Base-by-base conservation (phyloP, 805 yeast species). In the Wickerhamomyces strasburgensis region DNA sequence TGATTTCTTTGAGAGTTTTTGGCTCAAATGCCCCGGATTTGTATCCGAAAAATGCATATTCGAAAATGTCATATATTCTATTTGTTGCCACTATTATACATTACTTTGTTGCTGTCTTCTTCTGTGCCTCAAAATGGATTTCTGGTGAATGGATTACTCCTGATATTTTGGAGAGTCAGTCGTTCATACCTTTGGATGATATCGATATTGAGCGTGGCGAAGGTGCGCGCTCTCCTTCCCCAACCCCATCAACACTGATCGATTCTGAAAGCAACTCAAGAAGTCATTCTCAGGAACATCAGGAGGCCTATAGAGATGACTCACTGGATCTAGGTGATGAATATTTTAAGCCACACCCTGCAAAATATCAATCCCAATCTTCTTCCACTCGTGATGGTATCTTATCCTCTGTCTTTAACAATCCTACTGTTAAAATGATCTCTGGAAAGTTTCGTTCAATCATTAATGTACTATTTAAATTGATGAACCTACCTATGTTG, bases 11-110 rank as follows among this genome's bases (percentile, higher is more conserved):
- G 49, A 69, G 74, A 34, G 60, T 80, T 8, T 86, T 80, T 52
- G 71, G 75, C 28, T 57, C 65, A 5, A 65, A 80, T 14, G 80
- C 78, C 17, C 82, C 84, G 0, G 67, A 72, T 38, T 64, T 86
- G 49, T 90, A 86, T 56, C 95, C 95, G 1, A 67, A 72, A 28
- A 85, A 85, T 54, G 80, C 83, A 1, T 88, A 88, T 59, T 62
- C 74, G 11, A 73, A 70, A 50, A 77, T 84, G 76, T 71, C 83
- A 17, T 64, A 73, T 53, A 72, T 84, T 9, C 60, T 87, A 40
- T 59, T 81, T 9, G 54, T 80, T 34, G 57, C 77, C 9, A 58
- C 78, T 2, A 39, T 70, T 2, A 59, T 65, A 3, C 95, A 85
- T 46, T 74, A 72, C 52, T 42, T 65, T 10, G 54, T 75, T 14